A percentile compares a stretch with the other conserved stretches of the same genome.
phyloP scores from a whole-genome alignment of 1,139 yeast species.

The Nematodospora anomalae region DNA sequence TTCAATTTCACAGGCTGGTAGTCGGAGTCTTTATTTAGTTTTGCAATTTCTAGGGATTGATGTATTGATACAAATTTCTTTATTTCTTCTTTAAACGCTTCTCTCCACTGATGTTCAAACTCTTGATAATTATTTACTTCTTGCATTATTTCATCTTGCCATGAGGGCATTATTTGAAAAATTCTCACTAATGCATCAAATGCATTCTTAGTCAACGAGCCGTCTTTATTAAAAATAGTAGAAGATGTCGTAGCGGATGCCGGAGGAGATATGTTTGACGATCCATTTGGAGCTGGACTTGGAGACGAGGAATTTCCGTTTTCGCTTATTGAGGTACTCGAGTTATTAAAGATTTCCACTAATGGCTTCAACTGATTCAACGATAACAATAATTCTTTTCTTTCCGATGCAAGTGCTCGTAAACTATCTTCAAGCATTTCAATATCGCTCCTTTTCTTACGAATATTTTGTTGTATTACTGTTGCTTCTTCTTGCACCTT shows the following conservation, averaged over 20 bases:
- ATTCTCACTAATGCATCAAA: slow-evolving; percentile 29
- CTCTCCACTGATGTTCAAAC: slow-evolving; percentile 37
- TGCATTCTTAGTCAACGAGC: slow-evolving; percentile 29
- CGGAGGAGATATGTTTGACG: slow-evolving; percentile 5
- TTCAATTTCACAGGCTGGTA: slow-evolving; percentile 37
- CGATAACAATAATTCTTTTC: slow-evolving; percentile 23
- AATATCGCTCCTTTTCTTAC: slow-evolving; percentile 18
- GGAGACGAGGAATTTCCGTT: slow-evolving; percentile 10
- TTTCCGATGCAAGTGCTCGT: slow-evolving; percentile 25
- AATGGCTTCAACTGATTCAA: slow-evolving; percentile 27
- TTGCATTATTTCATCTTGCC: slow-evolving; percentile 36
- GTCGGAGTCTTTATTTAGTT: slow-evolving; percentile 23
- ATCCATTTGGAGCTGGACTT: slow-evolving; percentile 9
- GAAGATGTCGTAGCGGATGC: slow-evolving; percentile 7
- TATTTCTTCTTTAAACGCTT: slow-evolving; percentile 31
- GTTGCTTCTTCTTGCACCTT: slow-evolving; percentile 20
- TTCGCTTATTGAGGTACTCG: slow-evolving; percentile 7
- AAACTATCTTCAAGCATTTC: slow-evolving; percentile 27
- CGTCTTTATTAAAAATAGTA: slow-evolving; percentile 34
- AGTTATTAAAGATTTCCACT: slow-evolving; percentile 28
- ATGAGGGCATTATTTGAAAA: slow-evolving; percentile 30
- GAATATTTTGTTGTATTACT: slow-evolving; percentile 13
- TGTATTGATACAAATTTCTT: slow-evolving; percentile 32
- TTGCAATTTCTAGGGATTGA: slow-evolving; percentile 34
- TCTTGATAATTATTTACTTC: slow-evolving; percentile 31